These are phyloP conservation scores for Phlebiopsis flavidoalba DNA, from an alignment of 768 basidiomycete species.

Conservation along the genomic window DNA sequence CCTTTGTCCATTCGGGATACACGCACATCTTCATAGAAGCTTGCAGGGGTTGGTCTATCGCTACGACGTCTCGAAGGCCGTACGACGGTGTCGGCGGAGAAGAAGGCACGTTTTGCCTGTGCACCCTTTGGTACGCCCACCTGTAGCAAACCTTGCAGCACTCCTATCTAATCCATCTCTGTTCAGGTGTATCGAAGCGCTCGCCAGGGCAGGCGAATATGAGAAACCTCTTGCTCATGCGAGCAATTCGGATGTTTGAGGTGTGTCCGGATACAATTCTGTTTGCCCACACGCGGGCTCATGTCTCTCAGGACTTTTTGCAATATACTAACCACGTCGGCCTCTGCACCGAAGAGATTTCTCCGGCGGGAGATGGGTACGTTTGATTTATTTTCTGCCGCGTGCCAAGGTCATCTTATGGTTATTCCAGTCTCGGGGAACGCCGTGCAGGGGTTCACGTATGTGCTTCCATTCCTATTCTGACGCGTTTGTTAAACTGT, in stretches of 20 bases:
- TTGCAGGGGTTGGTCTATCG: constrained; percentile 80
- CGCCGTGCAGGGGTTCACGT: constrained; percentile 89
- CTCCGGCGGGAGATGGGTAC: constrained; percentile 78
- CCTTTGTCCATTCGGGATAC: not conserved
- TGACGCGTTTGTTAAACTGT: not conserved
- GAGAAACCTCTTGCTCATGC: constrained; percentile 60
- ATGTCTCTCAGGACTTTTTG: constrained; percentile 58
- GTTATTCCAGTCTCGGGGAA: constrained; percentile 64
- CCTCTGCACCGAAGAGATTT: constrained; percentile 82
- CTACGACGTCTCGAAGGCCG: constrained; percentile 80
- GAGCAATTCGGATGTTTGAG: constrained; percentile 86
- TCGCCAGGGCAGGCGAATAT: constrained; percentile 82
- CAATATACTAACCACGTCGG: constrained; percentile 86
- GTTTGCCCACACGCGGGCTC: not conserved
- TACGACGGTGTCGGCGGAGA: constrained; percentile 95
- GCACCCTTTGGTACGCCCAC: constrained; percentile 61
- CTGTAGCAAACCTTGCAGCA: not conserved
- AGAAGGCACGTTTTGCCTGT: constrained; percentile 92
- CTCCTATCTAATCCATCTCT: not conserved
- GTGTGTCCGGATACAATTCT: constrained; percentile 32
- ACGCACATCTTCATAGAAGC: constrained; percentile 1
- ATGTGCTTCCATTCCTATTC: constrained; percentile 21
- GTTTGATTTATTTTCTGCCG: constrained; percentile 17
- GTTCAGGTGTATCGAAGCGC: constrained; percentile 76
- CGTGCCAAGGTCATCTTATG: not conserved